A percentile compares a stretch with the other conserved stretches of the same genome.
Conservation (phyloP, 2,329 filamentous ascomycete species). For the Cordyceps sp. region DNA sequence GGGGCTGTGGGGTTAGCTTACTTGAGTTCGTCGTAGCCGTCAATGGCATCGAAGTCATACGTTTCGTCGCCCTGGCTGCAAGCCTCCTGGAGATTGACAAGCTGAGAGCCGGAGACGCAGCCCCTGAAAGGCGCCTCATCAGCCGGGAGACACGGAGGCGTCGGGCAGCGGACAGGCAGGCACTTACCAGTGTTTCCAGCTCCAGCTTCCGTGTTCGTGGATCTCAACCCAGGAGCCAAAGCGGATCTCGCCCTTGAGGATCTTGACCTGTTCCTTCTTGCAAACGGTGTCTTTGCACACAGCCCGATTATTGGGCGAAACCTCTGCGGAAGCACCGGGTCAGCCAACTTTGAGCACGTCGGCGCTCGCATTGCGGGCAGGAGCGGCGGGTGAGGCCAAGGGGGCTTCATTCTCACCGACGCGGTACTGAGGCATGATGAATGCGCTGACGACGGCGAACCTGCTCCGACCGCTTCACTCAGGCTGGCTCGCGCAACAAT, state of each 20-base stretch:
- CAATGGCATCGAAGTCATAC: conserved; percentile 49
- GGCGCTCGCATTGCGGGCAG: no score
- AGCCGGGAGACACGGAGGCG: neutral
- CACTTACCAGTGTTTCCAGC: conserved; percentile 78
- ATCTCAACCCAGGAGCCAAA: conserved; percentile 58
- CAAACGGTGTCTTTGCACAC: conserved; percentile 59
- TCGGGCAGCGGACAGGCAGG: no score
- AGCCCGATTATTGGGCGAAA: conserved; percentile 54
- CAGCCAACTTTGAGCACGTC: no score
- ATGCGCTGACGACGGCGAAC: no score
- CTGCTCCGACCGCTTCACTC: no score
- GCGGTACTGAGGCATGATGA: conserved; percentile 27
- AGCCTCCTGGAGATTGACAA: conserved; percentile 46
- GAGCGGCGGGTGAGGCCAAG: neutral
- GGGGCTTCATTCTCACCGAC: conserved; percentile 23
- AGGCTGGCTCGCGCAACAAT: no score
- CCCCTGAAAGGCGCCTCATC: conserved; percentile 41
- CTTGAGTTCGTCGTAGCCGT: conserved; percentile 65
- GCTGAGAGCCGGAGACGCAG: conserved; percentile 63
- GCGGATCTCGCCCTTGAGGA: conserved; percentile 63
- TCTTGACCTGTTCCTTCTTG: conserved; percentile 53
- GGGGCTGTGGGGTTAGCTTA: neutral
- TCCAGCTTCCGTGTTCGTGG: conserved; percentile 44
- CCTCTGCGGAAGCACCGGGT: conserved; percentile 43
- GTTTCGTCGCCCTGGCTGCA: conserved; percentile 28